phyloP scores from a whole-genome alignment of 2,329 filamentous ascomycete genomes.

The Nemania diffusa region DNA sequence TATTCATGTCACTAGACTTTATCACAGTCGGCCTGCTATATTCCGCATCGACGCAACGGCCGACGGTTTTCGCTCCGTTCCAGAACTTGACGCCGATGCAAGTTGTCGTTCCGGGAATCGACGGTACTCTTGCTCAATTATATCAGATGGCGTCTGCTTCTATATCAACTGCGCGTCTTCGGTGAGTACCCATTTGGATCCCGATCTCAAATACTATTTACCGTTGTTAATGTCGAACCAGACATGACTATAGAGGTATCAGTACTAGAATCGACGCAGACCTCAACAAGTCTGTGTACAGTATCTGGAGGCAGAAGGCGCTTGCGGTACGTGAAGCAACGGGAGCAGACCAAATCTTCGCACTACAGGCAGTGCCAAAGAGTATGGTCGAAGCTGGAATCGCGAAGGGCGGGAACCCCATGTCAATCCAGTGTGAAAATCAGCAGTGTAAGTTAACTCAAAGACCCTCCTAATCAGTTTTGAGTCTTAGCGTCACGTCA shows the following conservation, averaged over 20 bases:
- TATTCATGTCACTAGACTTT: not conserved
- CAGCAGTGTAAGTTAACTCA: not conserved
- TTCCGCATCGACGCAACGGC: conserved; percentile 32
- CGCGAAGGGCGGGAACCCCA: not conserved
- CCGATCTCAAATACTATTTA: too few relatives aligned
- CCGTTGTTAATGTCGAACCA: not conserved
- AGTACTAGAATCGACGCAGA: not conserved
- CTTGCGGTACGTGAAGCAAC: not conserved
- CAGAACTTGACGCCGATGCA: conserved; percentile 28
- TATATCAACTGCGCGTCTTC: too few relatives aligned
- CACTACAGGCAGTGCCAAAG: not conserved
- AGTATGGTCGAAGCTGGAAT: not conserved
- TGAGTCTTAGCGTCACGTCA: too few relatives aligned
- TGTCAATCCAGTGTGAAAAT: not conserved
- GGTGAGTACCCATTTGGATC: too few relatives aligned
- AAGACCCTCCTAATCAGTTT: too few relatives aligned
- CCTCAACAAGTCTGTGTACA: not conserved
- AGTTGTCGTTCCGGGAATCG: not conserved
- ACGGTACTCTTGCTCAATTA: not conserved
- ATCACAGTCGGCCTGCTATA: conserved; percentile 38
- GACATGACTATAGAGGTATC: not conserved
- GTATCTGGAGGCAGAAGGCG: not conserved
- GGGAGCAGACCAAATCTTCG: not conserved
- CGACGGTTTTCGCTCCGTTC: conserved; percentile 42
- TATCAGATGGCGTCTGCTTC: too few relatives aligned